phyloP scores from a whole-genome alignment of 139 green algal genomes.

The Zygnema cylindricum region DNA sequence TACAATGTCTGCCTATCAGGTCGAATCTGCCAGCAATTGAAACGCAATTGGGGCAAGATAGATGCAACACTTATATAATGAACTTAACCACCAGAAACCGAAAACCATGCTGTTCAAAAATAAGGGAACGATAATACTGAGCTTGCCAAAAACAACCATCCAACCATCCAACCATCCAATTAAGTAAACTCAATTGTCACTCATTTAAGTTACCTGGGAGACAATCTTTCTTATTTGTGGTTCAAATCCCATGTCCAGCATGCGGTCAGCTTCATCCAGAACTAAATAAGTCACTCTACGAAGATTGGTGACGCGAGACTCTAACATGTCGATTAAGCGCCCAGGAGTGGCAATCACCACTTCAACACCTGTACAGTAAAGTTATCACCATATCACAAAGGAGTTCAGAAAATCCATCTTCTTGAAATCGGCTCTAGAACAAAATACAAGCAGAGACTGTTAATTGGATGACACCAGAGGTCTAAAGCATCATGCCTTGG shows the following conservation, averaged over 20 bases:
- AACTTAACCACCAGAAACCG: neutral
- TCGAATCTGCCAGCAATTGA: conserved; percentile 52
- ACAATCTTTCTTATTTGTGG: conserved; percentile 84
- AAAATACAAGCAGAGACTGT: conserved; percentile 2
- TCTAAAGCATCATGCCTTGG: neutral
- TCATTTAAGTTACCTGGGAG: conserved; percentile 39
- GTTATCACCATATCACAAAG: no score
- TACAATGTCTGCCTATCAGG: conserved; percentile 67
- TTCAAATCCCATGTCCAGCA: conserved; percentile 99
- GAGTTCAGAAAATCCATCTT: no score
- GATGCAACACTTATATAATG: neutral
- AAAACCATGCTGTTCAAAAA: neutral
- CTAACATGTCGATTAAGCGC: conserved; percentile 67
- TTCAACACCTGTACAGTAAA: conserved; percentile 57
- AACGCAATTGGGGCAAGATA: neutral
- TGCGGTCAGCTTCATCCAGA: conserved; percentile 93
- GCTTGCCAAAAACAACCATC: no score
- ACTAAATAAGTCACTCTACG: conserved; percentile 80
- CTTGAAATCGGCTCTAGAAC: no score
- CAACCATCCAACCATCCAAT: no score
- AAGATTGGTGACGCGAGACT: conserved; percentile 62
- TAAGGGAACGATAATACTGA: neutral
- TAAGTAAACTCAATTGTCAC: no score
- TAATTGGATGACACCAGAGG: neutral
- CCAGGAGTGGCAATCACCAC: conserved; percentile 67